phyloP scores from a whole-genome alignment of 352 stramenopile species.

The Phytophthora ramorum region DNA sequence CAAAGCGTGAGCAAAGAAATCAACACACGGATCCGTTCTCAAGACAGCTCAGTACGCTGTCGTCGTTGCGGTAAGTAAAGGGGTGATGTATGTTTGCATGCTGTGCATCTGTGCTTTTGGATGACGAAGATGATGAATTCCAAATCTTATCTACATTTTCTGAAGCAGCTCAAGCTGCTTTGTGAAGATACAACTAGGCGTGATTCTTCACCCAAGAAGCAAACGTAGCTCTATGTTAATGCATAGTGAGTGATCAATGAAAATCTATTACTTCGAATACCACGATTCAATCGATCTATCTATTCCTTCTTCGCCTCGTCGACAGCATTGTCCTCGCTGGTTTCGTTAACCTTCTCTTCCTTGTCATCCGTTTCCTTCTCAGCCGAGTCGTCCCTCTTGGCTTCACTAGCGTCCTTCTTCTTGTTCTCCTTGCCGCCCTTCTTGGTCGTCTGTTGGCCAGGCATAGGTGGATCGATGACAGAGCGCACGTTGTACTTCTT shows the following conservation, averaged over 20 bases:
- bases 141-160: constrained; percentile 77
- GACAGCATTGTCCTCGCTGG: constrained; percentile 3
- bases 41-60: constrained; percentile 20
- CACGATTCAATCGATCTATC: constrained; percentile 7
- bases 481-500: constrained; percentile 84
- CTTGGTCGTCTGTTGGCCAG: constrained; percentile 40
- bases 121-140: constrained; percentile 74
- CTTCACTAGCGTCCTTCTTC: constrained; percentile 7
- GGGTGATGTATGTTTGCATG: constrained; percentile 12
- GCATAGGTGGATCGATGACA: constrained; percentile 67
- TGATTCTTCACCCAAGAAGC: constrained; percentile 43
- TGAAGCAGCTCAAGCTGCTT: constrained; percentile 38
- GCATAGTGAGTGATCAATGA: constrained; percentile 3
- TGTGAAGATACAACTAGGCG: constrained; percentile 31
- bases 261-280: constrained; percentile 11
- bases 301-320: constrained; percentile 15
- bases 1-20: constrained; percentile 50
- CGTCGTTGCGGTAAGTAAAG: neutral
- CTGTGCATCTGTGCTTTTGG: constrained; percentile 20
- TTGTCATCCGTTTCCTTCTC: neutral
- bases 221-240: neutral
- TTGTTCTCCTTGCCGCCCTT: constrained; percentile 28
- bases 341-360: constrained; percentile 8
- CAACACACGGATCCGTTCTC: constrained; percentile 40
- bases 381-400: constrained; percentile 7